Conservation (phyloP, 2,329 filamentous ascomycete genomes). For the Talaromyces sp. region DNA sequence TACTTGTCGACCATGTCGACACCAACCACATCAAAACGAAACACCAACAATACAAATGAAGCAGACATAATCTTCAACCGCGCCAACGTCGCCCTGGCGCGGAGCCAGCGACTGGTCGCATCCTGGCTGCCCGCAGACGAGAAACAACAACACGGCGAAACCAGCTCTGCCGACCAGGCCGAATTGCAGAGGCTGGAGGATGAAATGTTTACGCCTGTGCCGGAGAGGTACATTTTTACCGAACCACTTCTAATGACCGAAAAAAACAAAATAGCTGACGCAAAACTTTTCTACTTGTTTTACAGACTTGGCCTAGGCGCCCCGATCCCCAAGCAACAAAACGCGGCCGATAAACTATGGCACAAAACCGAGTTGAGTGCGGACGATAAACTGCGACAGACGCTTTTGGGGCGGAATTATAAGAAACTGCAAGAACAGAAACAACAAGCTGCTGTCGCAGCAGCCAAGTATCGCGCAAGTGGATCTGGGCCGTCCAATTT, state of each 20-base stretch:
- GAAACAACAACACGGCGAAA: conserved; percentile 31
- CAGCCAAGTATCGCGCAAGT: not conserved
- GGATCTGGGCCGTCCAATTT: not conserved
- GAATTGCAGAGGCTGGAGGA: conserved; percentile 45
- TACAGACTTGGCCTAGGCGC: conserved; percentile 45
- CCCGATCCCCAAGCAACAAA: conserved; percentile 32
- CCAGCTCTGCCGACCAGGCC: conserved; percentile 18
- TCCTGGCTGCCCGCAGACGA: conserved; percentile 50
- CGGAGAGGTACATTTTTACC: conserved; percentile 46
- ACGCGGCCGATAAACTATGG: conserved; percentile 34
- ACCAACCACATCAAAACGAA: conserved; percentile 16
- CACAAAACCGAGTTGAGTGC: conserved; percentile 36
- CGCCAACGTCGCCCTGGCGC: conserved; percentile 49
- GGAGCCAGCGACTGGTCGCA: conserved; percentile 49
- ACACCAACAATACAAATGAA: conserved; percentile 21
- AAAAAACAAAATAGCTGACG: not conserved
- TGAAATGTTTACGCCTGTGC: conserved; percentile 48
- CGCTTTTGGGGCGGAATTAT: conserved; percentile 40
- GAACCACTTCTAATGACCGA: too few species aligned
- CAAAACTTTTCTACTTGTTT: not conserved
- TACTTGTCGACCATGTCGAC: conserved; percentile 20
- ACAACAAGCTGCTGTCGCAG: conserved; percentile 20
- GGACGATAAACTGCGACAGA: conserved; percentile 41
- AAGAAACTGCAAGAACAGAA: conserved; percentile 39
- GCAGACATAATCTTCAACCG: conserved; percentile 53